phyloP scores from a whole-genome alignment of 2,329 filamentous ascomycete genomes.

The Aspergillus ibericus region DNA sequence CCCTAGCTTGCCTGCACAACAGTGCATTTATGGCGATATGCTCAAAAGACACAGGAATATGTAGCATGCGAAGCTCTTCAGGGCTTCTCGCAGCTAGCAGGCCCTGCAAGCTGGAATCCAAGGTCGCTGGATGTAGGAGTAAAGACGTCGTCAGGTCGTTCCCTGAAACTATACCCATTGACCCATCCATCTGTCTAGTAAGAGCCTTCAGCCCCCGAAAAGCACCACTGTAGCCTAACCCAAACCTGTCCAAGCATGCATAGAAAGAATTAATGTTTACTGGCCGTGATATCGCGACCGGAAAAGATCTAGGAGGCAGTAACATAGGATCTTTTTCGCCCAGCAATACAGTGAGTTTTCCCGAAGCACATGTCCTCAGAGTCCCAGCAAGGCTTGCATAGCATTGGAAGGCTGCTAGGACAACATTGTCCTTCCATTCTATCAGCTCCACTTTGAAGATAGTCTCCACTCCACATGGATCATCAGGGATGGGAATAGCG shows the following conservation, averaged over 20 bases:
- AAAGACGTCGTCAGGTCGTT: not conserved
- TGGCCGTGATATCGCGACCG: not conserved
- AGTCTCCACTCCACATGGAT: not conserved
- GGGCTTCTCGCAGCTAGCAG: not conserved
- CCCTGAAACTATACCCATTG: not conserved
- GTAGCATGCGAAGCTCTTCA: not conserved
- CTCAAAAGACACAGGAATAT: not conserved
- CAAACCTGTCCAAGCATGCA: not conserved
- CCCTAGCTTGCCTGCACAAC: not conserved
- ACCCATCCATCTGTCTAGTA: not conserved
- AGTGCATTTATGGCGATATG: not conserved
- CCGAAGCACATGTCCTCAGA: not conserved
- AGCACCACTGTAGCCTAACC: conserved; percentile 1
- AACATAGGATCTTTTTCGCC: not conserved
- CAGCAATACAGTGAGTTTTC: not conserved
- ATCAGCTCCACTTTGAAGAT: not conserved
- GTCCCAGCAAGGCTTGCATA: not conserved
- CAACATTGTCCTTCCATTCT: not conserved
- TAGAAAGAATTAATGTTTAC: conserved; percentile 2
- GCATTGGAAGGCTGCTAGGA: not conserved
- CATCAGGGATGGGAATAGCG: conserved; percentile 1
- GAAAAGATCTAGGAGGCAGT: not conserved
- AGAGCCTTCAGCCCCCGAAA: conserved; percentile 2
- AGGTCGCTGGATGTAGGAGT: not conserved
- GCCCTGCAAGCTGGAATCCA: not conserved